Evolutionary conservation across 306 rosid genomes (phyloP), one percentile per base, ranked within the genome.

Genomic region (Mimosa bimucronata): DNA sequence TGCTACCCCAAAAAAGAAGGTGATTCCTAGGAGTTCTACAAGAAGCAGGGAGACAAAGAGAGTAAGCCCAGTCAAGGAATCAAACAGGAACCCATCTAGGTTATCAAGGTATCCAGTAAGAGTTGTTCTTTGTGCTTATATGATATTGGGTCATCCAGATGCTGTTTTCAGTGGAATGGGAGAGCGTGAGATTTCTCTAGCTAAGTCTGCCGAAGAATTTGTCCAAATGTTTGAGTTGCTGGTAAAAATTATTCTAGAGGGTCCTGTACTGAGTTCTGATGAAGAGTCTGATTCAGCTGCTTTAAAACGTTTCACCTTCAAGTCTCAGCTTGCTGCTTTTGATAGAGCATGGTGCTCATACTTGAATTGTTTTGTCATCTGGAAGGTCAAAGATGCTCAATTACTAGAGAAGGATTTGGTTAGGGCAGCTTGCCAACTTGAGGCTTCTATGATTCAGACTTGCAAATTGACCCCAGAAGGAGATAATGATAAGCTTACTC

Each of bases 401-500:
- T 84, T 81, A 16, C 76, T 95, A 79, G 98, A 92, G 85, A 94
- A 88, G 21, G 98, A 95, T 88, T 85, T 95, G 81, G 97, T 95
- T 84, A 89, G 93, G 87, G 98, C 98, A 83, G 98, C 98, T 58
- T 95, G 98, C 86, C 98, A 92, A 80, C 88, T 95, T 70, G 98
- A 95, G 83, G 90, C 96, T 75, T 95, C 98, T 68, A 95, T 95
- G 98, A 88, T 95, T 83, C 98, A 92, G 73, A 92, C 94, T 50
- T 95, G 98, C 88, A 92, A 91, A 89, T 80, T 95, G 80, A 89
- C 97, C 42, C 86, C 92, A 9, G 91, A 83, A 78, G 93, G 98
- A 71, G 87, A 76, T 69, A 84, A 78, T 82, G 83, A 70, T 46
- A 79, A 79, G 75, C 94, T 92, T 58, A 91, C 94, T 66, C 97